Percentiles rank a stretch among this genome's conserved stretches.
These are phyloP conservation scores for Aspergillus piperis DNA, from an alignment of 2,329 filamentous ascomycete species.

Conservation along the genomic window DNA sequence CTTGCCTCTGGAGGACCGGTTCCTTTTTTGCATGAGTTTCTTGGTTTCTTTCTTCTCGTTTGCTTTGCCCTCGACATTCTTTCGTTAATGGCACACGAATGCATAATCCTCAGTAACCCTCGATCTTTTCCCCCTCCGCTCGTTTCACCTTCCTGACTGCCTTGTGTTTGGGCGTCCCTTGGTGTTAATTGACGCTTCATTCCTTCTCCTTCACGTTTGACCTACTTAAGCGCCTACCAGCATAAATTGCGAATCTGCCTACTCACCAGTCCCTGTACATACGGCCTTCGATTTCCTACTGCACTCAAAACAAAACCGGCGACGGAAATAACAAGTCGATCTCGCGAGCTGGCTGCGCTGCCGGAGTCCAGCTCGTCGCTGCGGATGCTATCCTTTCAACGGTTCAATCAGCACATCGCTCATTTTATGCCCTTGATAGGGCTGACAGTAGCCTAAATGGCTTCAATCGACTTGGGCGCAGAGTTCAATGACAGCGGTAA, in stretches of 20 bases:
- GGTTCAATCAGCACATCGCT: constrained; percentile 16
- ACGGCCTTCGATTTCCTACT: constrained; percentile 3
- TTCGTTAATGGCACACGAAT: constrained; percentile 21
- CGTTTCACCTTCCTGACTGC: constrained; percentile 20
- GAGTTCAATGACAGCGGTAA: constrained; percentile 31
- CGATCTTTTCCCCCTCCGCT: constrained; percentile 17
- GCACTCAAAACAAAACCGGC: background rate
- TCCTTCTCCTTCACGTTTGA: constrained; percentile 1
- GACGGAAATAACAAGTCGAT: constrained; percentile 9
- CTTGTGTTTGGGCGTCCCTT: constrained; percentile 12
- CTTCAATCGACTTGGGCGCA: constrained; percentile 39
- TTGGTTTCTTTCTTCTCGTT: constrained; percentile 11
- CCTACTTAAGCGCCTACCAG: constrained; percentile 4
- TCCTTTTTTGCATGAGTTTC: constrained; percentile 14
- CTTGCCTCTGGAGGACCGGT: constrained; percentile 6
- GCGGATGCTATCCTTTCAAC: constrained; percentile 30
- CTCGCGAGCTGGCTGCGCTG: constrained; percentile 24
- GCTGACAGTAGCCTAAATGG: constrained; percentile 38
- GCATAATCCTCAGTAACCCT: constrained; percentile 19
- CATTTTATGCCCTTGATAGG: constrained; percentile 32
- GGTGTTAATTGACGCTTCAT: constrained; percentile 10
- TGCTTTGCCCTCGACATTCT: constrained; percentile 14
- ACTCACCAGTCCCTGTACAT: constrained; percentile 8
- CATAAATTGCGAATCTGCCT: background rate
- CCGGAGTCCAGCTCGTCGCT: constrained; percentile 28